phyloP scores from a whole-genome alignment of 2,329 filamentous ascomycete species.

The Stemphylium vesicarium region DNA sequence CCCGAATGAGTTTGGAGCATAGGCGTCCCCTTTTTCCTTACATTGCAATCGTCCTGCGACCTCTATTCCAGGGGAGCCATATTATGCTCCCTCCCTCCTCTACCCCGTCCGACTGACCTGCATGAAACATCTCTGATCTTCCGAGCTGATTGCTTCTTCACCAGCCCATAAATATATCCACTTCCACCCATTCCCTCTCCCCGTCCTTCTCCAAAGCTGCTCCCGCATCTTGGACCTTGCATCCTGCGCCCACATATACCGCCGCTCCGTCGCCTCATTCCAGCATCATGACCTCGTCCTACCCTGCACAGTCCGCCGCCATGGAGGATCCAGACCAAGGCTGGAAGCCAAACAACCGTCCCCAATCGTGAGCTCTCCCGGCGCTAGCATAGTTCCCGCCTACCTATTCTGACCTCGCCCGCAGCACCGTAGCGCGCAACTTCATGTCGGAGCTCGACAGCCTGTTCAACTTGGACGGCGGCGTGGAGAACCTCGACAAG shows the following conservation, averaged over 20 bases:
- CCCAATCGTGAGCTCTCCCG: constrained; percentile 73
- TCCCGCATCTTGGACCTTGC: constrained; percentile 1
- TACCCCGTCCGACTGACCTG: constrained; percentile 19
- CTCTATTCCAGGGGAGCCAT: constrained; percentile 27
- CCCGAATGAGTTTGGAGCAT: constrained; percentile 23
- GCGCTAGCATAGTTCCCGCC: constrained; percentile 29
- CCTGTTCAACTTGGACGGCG: constrained; percentile 86
- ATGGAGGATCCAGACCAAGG: constrained; percentile 66
- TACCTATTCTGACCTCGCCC: constrained; percentile 35
- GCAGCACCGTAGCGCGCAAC: constrained; percentile 82
- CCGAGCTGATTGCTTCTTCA: constrained; percentile 20
- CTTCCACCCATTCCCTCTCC: constrained; percentile 7
- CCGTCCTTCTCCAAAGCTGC: constrained; percentile 10
- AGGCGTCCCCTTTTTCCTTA: constrained; percentile 38
- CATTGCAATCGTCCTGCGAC: constrained; percentile 24
- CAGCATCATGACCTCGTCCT: constrained; percentile 16
- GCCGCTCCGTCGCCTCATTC: constrained; percentile 8
- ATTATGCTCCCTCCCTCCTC: constrained; percentile 35
- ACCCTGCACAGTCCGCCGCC: constrained; percentile 24
- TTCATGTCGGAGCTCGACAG: constrained; percentile 87
- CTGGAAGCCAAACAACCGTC: constrained; percentile 81
- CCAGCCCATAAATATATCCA: constrained; percentile 14
- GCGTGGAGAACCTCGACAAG: constrained; percentile 73
- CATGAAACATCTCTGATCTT: constrained; percentile 36
- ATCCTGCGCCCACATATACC: background rate